Base-by-base conservation (phyloP, 1,139 yeast genomes). In the Suhomyces terraborum region DNA sequence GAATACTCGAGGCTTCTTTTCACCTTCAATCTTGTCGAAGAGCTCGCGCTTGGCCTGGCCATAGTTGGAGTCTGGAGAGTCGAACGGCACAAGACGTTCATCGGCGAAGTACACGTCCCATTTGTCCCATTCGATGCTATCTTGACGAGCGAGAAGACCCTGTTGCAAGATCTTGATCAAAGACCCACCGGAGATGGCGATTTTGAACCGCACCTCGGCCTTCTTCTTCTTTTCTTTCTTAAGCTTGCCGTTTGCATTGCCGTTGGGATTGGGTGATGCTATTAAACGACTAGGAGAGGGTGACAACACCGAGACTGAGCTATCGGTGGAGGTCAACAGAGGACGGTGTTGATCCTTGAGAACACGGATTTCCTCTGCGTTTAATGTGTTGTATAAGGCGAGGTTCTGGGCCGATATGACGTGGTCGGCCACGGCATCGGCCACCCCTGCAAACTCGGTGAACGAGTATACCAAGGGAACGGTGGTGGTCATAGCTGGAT, bases 171-270 rank as follows among this genome's bases (percentile, higher is more conserved):
- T 95, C 48, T 85, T 82, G 48, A 93, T 82, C 49, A 93, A 74
- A 6, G 96, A 88, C 22, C 98, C 98, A 43, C 98, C 98, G 41
- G 91, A 80, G 22, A 93, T 74, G 41, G 97, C 98, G 50, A 93
- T 84, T 62, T 87, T 87, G 70, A 93, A 93, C 45, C 97, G 69
- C 40, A 77, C 73, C 40, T 78, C 82, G 37, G 69, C 74, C 47
- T 68, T 73, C 48, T 75, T 75, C 51, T 63, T 66, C 52, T 69
- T 68, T 36, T 75, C 62, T 52, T 57, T 60, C 42, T 54, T 51
- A 26, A 40, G 35, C 30, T 46, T 51, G 36, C 46, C 46, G 27
- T 45, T n/a, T n/a, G n/a, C n/a, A n/a, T n/a, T 51, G 30, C 45
- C 48, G 23, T 40, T 38, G 35, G 42, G 31, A 9, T 18, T 32